Evolutionary conservation across 306 rosid genomes (phyloP).

Genomic region (Begonia fuchsioides): DNA sequence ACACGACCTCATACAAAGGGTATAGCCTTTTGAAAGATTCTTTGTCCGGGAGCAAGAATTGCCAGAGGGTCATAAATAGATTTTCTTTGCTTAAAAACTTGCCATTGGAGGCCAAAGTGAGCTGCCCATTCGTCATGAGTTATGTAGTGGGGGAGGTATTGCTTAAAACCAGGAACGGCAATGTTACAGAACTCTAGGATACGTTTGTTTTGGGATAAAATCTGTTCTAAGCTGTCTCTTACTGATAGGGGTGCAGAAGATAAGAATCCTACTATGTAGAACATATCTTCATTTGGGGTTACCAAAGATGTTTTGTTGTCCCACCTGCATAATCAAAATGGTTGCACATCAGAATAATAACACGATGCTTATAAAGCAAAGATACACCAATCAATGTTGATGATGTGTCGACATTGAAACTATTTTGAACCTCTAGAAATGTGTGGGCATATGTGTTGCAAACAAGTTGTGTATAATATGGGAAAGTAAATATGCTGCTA

Average conservation of each 20-base stretch:
- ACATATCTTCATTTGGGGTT: conserved; percentile 74
- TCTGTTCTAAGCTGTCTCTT: conserved; percentile 37
- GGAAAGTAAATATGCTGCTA: not conserved
- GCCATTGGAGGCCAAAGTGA: conserved; percentile 75
- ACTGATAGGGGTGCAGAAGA: conserved; percentile 66
- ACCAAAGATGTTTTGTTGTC: conserved; percentile 63
- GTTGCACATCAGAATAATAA: conserved; percentile 2
- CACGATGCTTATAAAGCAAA: too few relatives aligned
- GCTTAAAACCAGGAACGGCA: conserved; percentile 45
- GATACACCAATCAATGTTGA: too few relatives aligned
- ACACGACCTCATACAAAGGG: conserved; percentile 3
- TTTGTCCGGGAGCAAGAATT: conserved; percentile 83
- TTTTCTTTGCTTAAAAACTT: conserved; percentile 41
- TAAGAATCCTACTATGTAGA: conserved; percentile 64
- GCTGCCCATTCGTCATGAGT: conserved; percentile 54
- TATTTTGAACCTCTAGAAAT: too few relatives aligned
- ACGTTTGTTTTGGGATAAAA: conserved; percentile 47
- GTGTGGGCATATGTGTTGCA: too few relatives aligned
- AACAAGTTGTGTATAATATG: not conserved
- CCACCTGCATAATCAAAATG: conserved; percentile 45
- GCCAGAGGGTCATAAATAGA: conserved; percentile 68
- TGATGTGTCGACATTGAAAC: too few relatives aligned
- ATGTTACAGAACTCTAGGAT: conserved; percentile 37
- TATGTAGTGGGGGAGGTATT: conserved; percentile 71
- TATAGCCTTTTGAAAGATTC: conserved; percentile 58